Base-by-base conservation (phyloP, 202 grass and related monocot species). In the Musa balbisiana region DNA sequence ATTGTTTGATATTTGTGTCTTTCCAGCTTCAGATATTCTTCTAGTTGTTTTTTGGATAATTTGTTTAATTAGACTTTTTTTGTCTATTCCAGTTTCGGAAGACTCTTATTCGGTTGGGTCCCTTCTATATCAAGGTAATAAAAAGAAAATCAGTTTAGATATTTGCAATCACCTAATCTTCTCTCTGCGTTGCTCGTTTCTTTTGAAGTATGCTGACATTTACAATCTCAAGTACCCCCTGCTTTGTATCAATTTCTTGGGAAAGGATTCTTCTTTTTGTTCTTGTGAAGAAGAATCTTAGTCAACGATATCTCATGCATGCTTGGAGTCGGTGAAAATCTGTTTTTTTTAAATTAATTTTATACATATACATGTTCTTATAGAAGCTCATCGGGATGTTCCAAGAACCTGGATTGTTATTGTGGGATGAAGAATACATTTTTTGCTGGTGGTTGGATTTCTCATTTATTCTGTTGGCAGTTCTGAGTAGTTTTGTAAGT, bases 71-170 rank as follows among this genome's bases (percentile, higher is more conserved):
- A 49, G 1, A 52, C 86, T 54, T 43, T 70, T 70, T 69, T 81
- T 77, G 14, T 59, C 80, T 78, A 3, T 93, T 97, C 83, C 93
- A 97, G 90, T 97, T 97, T 75, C 75, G 88, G 50, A 88, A 93
- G 62, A 87, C 93, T 19, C 88, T 93, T 78, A 89, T 97, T 76
- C 49, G 83, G 29, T 84, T 97, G 81, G 93, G 90, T 52, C 93
- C 90, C 59, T 97, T 97, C 72, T 97, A 92, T 84, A 93, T 86
- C 78, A 97, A 97, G 93, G 88, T 97, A 87, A 66, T 72, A 81
- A 11, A 67, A 12, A 20, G n/a, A 85, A 9, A 29, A 23, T 24
- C 20, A 53, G 62, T 49, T 71, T 33, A 51, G 51, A 62, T 0
- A 25, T 29, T 27, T 73, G 52, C 52, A 74, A 9, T 51, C 24